Conservation (phyloP, 139 green algal genomes). For the Haematococcus sp. region DNA sequence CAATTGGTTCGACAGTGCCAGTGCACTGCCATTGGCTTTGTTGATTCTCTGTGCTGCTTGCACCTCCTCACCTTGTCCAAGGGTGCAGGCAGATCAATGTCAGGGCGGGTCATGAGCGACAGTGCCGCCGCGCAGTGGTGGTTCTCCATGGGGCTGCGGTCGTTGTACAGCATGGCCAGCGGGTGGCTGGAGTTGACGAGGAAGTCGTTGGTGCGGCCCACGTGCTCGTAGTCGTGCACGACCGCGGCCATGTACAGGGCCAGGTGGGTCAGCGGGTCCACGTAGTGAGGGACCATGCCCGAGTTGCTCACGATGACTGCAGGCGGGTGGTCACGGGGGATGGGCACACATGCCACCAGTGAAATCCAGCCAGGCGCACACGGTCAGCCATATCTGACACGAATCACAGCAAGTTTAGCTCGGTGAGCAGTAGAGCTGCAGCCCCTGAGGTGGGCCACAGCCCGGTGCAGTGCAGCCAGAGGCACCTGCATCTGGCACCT, state of each 20-base stretch:
- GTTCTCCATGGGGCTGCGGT: conserved; percentile 55
- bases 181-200: conserved; percentile 9
- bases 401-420: neutral
- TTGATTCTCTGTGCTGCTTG: no score
- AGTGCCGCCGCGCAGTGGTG: conserved; percentile 36
- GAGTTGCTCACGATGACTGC: neutral
- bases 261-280: no score
- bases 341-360: neutral
- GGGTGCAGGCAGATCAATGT: conserved; percentile 24
- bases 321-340: conserved; percentile 1
- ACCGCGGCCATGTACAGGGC: conserved; percentile 4
- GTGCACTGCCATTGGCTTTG: no score
- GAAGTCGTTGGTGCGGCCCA: conserved; percentile 31
- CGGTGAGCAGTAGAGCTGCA: neutral
- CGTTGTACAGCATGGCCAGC: conserved; percentile 33
- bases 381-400: conserved; percentile 9
- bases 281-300: no score
- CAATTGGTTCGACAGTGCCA: no score
- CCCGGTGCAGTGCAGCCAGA: neutral
- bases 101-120: conserved; percentile 17
- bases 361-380: neutral
- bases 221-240: conserved; percentile 34
- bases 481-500: no score
- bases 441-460: neutral
- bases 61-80: neutral